Base-by-base conservation (phyloP, 176 grass and related monocot species). In the Zea luxurians region DNA sequence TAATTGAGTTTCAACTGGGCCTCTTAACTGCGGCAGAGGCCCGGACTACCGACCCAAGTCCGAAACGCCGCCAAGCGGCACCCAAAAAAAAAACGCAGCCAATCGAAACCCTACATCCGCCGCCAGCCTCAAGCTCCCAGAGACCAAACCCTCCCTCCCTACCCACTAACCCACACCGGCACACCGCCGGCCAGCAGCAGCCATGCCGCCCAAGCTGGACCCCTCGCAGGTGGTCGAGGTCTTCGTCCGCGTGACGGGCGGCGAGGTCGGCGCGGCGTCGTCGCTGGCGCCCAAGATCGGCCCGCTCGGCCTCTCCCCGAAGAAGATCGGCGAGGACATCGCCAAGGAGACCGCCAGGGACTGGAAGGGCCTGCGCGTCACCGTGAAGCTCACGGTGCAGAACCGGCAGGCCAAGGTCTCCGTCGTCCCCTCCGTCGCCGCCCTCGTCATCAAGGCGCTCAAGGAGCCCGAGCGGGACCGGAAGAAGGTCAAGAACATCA, bases 331-430 rank as follows among this genome's bases (percentile, higher is more conserved):
- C 52, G 91, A 97, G 82, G 94, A 93, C 86, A 93, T 97, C 64
- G 94, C 94, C 58, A 97, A 97, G 89, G 94, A 97, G 88, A 97
- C 94, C n/a, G 91, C 89, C 43, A 97, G 91, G 87, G 94, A 93
- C 48, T 97, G 89, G 91, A 97, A 97, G 89, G 94, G 94, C 44
- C 87, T 97, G 40, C 91, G 94, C 55, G 91, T 97, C 49, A 97
- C 94, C 36, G 94, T 97, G 44, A 97, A 97, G 84, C 94, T 97
- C 62, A 97, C 94, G 0, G 91, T 97, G 2, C 94, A 97, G 76
- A 97, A 97, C 67, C 89, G 91, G 1, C 94, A 97, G 78, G 94
- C 94, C 12, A 97, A 97, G 94, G 94, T 97, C 40, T 91, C 85
- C 59, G 92, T 94, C 35, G 92, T 94, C 15, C 91, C 91, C 13